A percentile compares a stretch with the other conserved stretches of the same genome.
Evolutionary conservation across 1,284 basidiomycete species (phyloP).

Genomic region (Pascua guehoae): DNA sequence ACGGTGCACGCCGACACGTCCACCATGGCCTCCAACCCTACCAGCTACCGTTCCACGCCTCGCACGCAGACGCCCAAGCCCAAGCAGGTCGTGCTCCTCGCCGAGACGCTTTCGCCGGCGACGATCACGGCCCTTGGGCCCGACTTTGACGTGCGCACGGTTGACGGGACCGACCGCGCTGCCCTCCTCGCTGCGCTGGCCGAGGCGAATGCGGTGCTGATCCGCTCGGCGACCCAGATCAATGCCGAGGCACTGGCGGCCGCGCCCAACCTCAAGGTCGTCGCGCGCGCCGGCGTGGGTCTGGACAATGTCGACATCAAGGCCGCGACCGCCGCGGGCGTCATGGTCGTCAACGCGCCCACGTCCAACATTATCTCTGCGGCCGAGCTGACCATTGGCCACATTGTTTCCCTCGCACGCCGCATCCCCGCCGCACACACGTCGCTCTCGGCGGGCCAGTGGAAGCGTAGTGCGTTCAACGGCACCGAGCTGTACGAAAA

Average conservation of each 20-base stretch:
- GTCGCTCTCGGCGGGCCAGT: not conserved
- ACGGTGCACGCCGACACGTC: no score
- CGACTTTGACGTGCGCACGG: constrained; percentile 3
- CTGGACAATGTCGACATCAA: constrained; percentile 18
- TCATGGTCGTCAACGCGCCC: constrained; percentile 16
- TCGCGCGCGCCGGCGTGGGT: constrained; percentile 13
- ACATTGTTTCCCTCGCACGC: constrained; percentile 11
- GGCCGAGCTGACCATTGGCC: constrained; percentile 13
- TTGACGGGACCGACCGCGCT: constrained; percentile 9
- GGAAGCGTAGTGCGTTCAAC: constrained; percentile 6
- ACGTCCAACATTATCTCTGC: constrained; percentile 16
- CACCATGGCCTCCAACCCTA: no score
- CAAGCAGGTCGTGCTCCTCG: constrained; percentile 8
- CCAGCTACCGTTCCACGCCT: no score
- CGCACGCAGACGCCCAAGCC: constrained; percentile 2
- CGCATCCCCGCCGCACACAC: constrained; percentile 11
- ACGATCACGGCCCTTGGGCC: constrained; percentile 6
- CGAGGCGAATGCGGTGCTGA: constrained; percentile 2
- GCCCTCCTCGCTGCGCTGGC: constrained; percentile 1
- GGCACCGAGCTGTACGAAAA: constrained; percentile 15
- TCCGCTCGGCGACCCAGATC: constrained; percentile 8
- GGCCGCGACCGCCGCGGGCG: constrained; percentile 7
- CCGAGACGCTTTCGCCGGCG: constrained; percentile 5
- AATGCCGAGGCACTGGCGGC: constrained; percentile 7
- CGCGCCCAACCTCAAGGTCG: constrained; percentile 5